Base-by-base conservation (phyloP, 495 filamentous ascomycete genomes). In the Cryomyces antarcticus region DNA sequence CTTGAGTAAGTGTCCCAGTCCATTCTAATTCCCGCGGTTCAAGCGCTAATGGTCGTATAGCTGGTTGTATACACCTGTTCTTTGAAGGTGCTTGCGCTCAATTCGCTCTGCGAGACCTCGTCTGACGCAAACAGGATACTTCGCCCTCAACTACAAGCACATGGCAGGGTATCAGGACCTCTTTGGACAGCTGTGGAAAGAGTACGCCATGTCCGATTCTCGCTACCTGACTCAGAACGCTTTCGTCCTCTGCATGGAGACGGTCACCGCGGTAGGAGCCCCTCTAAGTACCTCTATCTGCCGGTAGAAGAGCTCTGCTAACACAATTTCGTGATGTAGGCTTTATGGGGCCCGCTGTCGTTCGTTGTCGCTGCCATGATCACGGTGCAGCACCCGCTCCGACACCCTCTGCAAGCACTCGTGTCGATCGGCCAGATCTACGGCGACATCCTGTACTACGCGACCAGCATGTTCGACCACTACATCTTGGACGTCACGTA, bases 151-250 rank as follows among this genome's bases (percentile, higher is more conserved):
- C 55, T 76, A 78, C 61, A 58, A 62, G 17, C 61, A 54, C 30
- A 74, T 80, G 68, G 71, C 62, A 4, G 59, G 63, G 7, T 62
- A 60, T 38, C 71, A 75, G 55, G 70, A 75, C 47, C 52, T 86
- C 0, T 74, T 85, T 36, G 78, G 78, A 0, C 82, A 89, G 59
- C 59, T 89, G 31, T 92, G 83, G 83, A 92, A 89, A 52, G 83
- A 92, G 54, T 92, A 92, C 64, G 69, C 80, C 5, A 66, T 80
- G 33, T 84, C 80, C 12, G 83, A 92, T 58, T 86, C 81, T 29
- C 71, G 83, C 31, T 92, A 92, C 49, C 62, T 92, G 54, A 82
- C 75, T 4, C 71, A 72, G 6, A 78, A 93, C 52, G 68, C 73
- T 0, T 80, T 92, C 54, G 82, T 92, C 46, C 63, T 92, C 3